Evolutionary conservation across 176 grass and related monocot species (phyloP).

Genomic region (Bromus sterilis): DNA sequence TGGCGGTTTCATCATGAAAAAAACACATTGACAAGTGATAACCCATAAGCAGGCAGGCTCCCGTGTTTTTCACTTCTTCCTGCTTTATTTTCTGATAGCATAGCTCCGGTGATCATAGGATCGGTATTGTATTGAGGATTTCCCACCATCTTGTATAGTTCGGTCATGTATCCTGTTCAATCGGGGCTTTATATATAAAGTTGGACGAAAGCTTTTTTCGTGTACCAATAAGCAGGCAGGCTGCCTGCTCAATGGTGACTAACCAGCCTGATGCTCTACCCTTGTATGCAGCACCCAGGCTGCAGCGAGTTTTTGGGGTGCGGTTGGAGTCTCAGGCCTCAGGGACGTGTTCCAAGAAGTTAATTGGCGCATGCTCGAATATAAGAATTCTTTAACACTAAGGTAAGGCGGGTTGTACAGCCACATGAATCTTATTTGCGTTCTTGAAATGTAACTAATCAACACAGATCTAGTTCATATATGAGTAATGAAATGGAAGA

Average conservation of each 20-base stretch:
- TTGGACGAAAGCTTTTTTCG: too few species aligned
- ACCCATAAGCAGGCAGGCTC: not conserved
- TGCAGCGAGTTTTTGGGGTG: not conserved
- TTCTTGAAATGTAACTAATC: not conserved
- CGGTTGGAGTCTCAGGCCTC: not conserved
- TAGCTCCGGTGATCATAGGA: too few species aligned
- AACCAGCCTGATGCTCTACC: not conserved
- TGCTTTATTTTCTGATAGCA: too few species aligned
- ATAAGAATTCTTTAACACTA: not conserved
- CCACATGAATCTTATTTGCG: not conserved
- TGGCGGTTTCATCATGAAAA: not conserved
- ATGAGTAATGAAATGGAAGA: not conserved
- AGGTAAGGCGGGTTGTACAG: not conserved
- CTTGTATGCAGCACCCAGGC: not conserved
- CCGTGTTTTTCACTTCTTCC: too few species aligned
- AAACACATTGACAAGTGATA: not conserved
- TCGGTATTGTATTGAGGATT: too few species aligned
- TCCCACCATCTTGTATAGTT: too few species aligned
- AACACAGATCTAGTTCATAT: not conserved
- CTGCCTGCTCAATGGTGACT: not conserved
- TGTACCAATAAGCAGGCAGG: too few species aligned
- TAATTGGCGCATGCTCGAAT: not conserved
- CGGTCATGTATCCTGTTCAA: too few species aligned
- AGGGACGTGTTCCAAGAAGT: not conserved
- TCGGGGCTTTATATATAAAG: too few species aligned